phyloP scores from a whole-genome alignment of 2,329 filamentous ascomycete species.

The Ambrosiella cleistominuta region DNA sequence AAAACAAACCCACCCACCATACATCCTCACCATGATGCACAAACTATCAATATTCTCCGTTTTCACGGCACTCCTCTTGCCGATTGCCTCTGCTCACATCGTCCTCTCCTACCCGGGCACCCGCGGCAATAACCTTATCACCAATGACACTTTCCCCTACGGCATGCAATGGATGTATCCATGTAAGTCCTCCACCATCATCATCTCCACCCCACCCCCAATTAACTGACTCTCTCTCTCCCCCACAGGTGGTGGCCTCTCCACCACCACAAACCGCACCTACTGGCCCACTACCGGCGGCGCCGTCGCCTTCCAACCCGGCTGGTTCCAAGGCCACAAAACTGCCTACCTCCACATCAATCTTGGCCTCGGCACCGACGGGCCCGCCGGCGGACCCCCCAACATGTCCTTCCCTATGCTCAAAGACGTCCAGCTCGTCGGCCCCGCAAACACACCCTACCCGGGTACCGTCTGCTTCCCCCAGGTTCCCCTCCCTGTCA shows the following conservation, averaged over 20 bases:
- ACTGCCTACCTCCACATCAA: slow-evolving; percentile 80
- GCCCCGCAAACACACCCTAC: slow-evolving; percentile 69
- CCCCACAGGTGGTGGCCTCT: slow-evolving; percentile 61
- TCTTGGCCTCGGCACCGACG: slow-evolving; percentile 61
- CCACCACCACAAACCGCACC: slow-evolving; percentile 62
- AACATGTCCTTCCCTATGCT: slow-evolving; percentile 84
- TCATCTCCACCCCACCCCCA: slow-evolving; percentile 8
- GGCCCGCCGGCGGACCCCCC: slow-evolving; percentile 43
- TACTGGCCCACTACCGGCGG: slow-evolving; percentile 82
- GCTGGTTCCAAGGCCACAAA: slow-evolving; percentile 84
- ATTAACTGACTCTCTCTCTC: background rate
- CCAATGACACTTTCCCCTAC: slow-evolving; percentile 62
- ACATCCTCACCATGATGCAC: background rate
- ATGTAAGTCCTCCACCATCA: slow-evolving; percentile 41
- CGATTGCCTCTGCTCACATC: slow-evolving; percentile 49
- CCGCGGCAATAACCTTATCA: slow-evolving; percentile 71
- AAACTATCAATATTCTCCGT: slow-evolving; percentile 17
- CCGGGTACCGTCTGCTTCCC: slow-evolving; percentile 78
- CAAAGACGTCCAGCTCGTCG: slow-evolving; percentile 62
- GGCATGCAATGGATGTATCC: slow-evolving; percentile 95
- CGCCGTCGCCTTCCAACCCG: slow-evolving; percentile 77
- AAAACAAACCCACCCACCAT: too few species aligned
- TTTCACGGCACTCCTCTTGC: slow-evolving; percentile 27
- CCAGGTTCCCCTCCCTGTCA: slow-evolving; percentile 66
- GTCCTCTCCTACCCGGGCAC: slow-evolving; percentile 75